Evolutionary conservation across 2,329 filamentous ascomycete genomes (phyloP).

Genomic region (Clarireedia monteithiana): DNA sequence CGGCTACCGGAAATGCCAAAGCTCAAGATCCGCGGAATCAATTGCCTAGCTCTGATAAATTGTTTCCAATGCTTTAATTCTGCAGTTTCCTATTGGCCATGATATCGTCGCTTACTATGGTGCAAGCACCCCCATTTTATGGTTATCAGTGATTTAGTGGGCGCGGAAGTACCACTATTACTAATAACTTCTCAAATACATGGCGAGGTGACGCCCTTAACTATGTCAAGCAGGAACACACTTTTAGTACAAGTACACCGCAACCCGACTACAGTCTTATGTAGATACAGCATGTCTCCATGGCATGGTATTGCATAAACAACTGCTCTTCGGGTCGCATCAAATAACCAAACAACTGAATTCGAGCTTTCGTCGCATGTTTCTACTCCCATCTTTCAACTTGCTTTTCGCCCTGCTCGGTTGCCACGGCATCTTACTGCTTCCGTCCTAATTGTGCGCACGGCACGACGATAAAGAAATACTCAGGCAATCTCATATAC

Average conservation of each 20-base stretch:
- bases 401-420: not conserved
- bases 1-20: slow-evolving; percentile 52
- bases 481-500: not conserved
- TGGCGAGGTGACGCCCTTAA: slow-evolving; percentile 10
- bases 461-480: not conserved
- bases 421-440: not conserved
- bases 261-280: not conserved
- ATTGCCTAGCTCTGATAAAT: not conserved
- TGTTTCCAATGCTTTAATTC: not conserved
- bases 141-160: not conserved
- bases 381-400: not conserved
- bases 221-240: slow-evolving; percentile 3
- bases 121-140: not conserved
- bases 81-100: not conserved
- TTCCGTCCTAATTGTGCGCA: not conserved
- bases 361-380: not conserved
- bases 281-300: not conserved
- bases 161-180: not conserved
- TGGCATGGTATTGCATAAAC: not conserved
- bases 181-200: not conserved
- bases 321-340: not conserved
- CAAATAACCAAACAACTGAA: not conserved
- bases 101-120: not conserved
- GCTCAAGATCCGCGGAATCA: not conserved
- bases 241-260: slow-evolving; percentile 7